Evolutionary conservation across 2,329 filamentous ascomycete genomes (phyloP).

Genomic region (Zasmidium citrigriseum): DNA sequence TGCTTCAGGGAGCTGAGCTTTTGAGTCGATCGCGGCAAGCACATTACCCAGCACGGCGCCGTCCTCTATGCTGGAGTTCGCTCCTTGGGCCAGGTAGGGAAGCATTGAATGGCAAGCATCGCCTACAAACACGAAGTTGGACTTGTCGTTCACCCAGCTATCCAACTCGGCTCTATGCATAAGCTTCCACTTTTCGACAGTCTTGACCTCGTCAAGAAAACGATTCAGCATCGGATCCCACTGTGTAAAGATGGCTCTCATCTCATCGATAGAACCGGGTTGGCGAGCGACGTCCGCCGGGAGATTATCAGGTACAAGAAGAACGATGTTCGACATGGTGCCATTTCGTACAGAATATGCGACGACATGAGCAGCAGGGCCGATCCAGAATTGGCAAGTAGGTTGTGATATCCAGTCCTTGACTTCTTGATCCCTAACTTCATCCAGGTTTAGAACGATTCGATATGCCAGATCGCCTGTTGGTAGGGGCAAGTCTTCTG

Average conservation of each 20-base stretch:
- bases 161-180: constrained; percentile 59
- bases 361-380: constrained; percentile 62
- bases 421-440: constrained; percentile 55
- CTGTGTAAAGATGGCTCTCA: constrained; percentile 58
- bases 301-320: constrained; percentile 65
- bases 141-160: constrained; percentile 56
- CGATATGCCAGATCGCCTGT: constrained; percentile 68
- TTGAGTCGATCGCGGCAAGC: constrained; percentile 52
- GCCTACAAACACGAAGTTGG: constrained; percentile 55
- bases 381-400: constrained; percentile 63
- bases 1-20: constrained; percentile 40
- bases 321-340: constrained; percentile 64
- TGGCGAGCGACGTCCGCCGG: constrained; percentile 55
- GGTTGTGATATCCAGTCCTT: constrained; percentile 55
- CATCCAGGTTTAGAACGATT: constrained; percentile 56
- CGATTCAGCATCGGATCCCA: constrained; percentile 64
- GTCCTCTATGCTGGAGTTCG: constrained; percentile 68
- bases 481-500: constrained; percentile 51
- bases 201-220: constrained; percentile 54
- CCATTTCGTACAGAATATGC: constrained; percentile 63
- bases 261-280: constrained; percentile 60
- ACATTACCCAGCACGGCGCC: constrained; percentile 65
- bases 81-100: constrained; percentile 59
- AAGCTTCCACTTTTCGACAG: constrained; percentile 69
- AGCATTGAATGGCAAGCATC: constrained; percentile 57